Percentiles rank a stretch among this genome's conserved stretches.
These are phyloP conservation scores for Zasmidium cellare DNA, from an alignment of 2,329 filamentous ascomycete species.

Conservation along the genomic window DNA sequence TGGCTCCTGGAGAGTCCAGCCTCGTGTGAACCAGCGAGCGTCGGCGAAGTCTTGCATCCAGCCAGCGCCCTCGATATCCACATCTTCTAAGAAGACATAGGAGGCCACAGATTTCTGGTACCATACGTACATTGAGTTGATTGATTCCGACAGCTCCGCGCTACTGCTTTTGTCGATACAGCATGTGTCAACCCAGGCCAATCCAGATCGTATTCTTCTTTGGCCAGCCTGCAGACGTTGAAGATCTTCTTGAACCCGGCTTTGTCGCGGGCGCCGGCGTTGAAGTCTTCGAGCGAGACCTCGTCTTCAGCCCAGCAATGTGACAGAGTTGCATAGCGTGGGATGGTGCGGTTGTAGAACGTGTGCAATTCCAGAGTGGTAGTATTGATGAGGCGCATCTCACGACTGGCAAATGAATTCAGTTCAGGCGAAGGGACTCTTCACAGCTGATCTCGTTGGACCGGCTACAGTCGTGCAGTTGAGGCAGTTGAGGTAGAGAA, in stretches of 20 bases:
- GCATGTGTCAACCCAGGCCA: slow-evolving; percentile 23
- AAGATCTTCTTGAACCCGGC: background rate
- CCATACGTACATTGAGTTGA: slow-evolving; percentile 19
- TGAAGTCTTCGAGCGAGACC: background rate
- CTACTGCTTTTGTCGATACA: slow-evolving; percentile 22
- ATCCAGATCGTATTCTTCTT: background rate
- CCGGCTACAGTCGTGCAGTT: no score
- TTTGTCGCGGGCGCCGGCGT: background rate
- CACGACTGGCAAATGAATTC: no score
- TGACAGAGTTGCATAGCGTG: slow-evolving; percentile 1
- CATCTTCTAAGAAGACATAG: background rate
- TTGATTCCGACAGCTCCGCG: slow-evolving; percentile 19
- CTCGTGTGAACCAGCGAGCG: background rate
- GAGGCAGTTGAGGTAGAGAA: no score
- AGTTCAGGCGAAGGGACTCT: no score
- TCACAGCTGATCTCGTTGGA: no score
- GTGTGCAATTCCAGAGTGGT: background rate
- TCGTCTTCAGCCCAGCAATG: background rate
- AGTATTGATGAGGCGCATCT: background rate
- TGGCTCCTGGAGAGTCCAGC: background rate
- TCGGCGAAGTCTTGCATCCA: background rate
- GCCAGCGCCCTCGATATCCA: background rate
- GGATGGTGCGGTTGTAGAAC: background rate
- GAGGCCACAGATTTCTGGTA: background rate
- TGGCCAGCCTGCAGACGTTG: background rate